Evolutionary conservation across 305 asterid species (phyloP), one percentile per base, ranked within the genome.

Genomic region (Solanum hybrid): DNA sequence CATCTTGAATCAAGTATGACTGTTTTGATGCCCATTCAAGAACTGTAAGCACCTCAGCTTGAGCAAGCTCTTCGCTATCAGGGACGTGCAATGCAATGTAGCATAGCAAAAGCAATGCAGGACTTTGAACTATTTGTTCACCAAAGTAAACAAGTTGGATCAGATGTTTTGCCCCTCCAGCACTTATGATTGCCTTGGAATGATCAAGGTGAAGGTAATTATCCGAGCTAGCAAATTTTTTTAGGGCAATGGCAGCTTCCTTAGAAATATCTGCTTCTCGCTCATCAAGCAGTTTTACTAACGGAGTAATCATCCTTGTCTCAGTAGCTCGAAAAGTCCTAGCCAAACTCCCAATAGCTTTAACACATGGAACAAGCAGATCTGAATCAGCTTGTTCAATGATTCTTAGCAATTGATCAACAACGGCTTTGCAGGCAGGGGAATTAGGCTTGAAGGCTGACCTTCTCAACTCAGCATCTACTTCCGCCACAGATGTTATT

Each of bases 11-110:
- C 85, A 94, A 72, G 79, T 5, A 6, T 0, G 93, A 90, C 68
- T 94, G 97, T 34, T 97, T 97, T 32, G 96, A 95, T 12, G 98
- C 98, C 99, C 99, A 95, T 81, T 96, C 99, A 2, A 97, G 94
- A 90, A 96, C 95, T 0, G 93, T 80, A 5, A 96, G 96, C 78
- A 95, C 98, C 90, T 94, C 96, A 0, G 95, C 96, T 9, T 79
- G 91, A 3, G 98, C 98, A 36, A 96, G 96, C 68, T 95, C 99
- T 89, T 96, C 98, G 31, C 98, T 94, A 29, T 96, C 98, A 2
- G 99, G 98, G 12, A 96, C 95, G 20, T 96, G 95, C 88, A 94
- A 85, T 1, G 99, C 96, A 84, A 95, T 94, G 88, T 89, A 92
- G 92, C 96, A 92, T 22, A 96, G 89, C 86, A 97, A 90, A 39